Base-by-base conservation (phyloP, 2,329 filamentous ascomycete genomes). In the Elsinoe arachidis region DNA sequence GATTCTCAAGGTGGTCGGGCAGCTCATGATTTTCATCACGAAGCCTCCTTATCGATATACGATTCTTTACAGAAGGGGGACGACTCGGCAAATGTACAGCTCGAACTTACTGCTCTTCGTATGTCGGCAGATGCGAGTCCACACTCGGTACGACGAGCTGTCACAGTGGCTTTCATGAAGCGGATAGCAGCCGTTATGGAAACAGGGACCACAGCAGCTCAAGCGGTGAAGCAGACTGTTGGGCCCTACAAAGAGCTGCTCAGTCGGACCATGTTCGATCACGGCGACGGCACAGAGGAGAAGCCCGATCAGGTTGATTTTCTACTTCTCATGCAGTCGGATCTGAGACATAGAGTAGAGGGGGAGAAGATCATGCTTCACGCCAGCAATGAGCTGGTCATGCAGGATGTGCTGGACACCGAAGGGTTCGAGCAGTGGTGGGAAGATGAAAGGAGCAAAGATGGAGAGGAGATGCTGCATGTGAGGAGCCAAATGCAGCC, bases 31-130 rank as follows among this genome's bases (percentile, higher is more conserved):
- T 97, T 97, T 79, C 88, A 96, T 69, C 80, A 86, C 60, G 92
- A 96, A 67, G 92, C 92, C 23, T 88, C 92, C 2, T 79, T 85
- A 62, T 92, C 89, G 60, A 81, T 97, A n/a, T 80, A 91, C 61
- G 91, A 96, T 66, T 88, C 90, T 21, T 78, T 97, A 41, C 85
- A 87, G 54, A 81, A 83, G 60, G 86, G 85, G 19, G 76, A 83
- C 52, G 81, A 82, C 12, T 82, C 84, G 10, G 88, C 95, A 68
- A 93, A 95, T 62, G 91, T 96, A 66, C 90, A 92, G 69, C 81
- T 97, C 34, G 93, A 99, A 70, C 87, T 99, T 61, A 95, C 91
- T 76, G 88, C 90, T 47, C 78, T 97, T n/a, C 86, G 92, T 10
- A 88, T 99, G 70, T 87, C 86, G 56, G 89, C 88, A 66, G 90